Conservation (phyloP, 352 stramenopile genomes). For the Phytophthora niederhauseri region DNA sequence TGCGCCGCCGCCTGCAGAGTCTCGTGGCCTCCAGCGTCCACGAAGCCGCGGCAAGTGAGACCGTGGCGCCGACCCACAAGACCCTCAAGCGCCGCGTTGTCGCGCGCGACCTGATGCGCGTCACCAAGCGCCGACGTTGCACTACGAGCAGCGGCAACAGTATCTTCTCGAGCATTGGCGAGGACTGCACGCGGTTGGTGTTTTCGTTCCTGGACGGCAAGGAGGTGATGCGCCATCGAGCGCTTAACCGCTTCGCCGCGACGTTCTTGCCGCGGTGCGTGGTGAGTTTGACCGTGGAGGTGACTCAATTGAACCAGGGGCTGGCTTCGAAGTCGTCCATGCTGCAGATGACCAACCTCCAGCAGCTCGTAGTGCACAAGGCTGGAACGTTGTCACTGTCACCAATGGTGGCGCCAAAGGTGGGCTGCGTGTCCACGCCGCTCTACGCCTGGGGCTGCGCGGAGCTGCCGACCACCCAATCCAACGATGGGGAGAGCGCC, state of each 20-base stretch:
- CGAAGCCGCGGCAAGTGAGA: conserved; percentile 53
- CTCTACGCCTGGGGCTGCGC: conserved; percentile 70
- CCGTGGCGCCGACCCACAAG: background rate
- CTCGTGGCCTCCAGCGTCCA: conserved; percentile 73
- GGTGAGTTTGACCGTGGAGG: conserved; percentile 53
- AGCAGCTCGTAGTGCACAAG: conserved; percentile 66
- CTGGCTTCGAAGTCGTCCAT: conserved; percentile 41
- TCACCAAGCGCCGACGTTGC: conserved; percentile 49
- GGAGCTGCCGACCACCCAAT: conserved; percentile 59
- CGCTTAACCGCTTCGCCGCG: conserved; percentile 57
- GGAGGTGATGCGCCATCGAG: conserved; percentile 52
- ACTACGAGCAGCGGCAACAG: conserved; percentile 6
- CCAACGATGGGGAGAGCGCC: conserved; percentile 59
- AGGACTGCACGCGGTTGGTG: conserved; percentile 61
- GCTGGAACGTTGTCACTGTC: conserved; percentile 13
- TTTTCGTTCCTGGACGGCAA: conserved; percentile 71
- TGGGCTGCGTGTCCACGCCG: conserved; percentile 26
- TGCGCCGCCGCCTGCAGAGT: conserved; percentile 72
- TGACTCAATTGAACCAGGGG: conserved; percentile 42
- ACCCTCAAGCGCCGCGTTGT: conserved; percentile 35
- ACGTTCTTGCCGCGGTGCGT: conserved; percentile 61
- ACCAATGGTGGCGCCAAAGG: background rate
- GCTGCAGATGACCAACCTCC: conserved; percentile 56
- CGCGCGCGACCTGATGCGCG: conserved; percentile 27
- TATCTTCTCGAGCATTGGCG: conserved; percentile 38